These are phyloP conservation scores for Setaria italica DNA, from an alignment of 202 grass and related monocot genomes.

Conservation along the genomic window DNA sequence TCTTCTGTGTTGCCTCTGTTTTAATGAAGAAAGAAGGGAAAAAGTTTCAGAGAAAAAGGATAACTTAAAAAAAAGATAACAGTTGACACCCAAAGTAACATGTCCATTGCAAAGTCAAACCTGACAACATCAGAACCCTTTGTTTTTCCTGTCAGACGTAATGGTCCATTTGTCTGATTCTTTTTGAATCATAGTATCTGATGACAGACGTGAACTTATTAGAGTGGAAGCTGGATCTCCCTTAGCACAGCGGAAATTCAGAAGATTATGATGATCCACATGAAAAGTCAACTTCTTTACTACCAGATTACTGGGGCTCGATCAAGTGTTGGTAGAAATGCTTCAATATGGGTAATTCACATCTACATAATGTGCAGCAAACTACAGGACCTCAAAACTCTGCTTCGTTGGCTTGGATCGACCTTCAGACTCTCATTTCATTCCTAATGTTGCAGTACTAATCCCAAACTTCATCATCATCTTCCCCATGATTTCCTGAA, in stretches of 20 bases:
- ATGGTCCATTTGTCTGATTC: background rate
- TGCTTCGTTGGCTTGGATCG: background rate
- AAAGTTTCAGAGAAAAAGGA: background rate
- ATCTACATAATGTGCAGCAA: background rate
- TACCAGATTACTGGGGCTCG: background rate
- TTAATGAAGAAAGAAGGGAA: background rate
- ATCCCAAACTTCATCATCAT: slow-evolving; percentile 76
- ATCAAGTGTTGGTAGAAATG: background rate
- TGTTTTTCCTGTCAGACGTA: background rate
- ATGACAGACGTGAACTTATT: background rate
- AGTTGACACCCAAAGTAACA: background rate
- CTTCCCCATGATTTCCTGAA: slow-evolving; percentile 64
- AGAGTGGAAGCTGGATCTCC: no score
- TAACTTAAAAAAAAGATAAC: background rate
- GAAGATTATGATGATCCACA: background rate
- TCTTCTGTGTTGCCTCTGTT: background rate
- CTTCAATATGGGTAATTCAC: background rate
- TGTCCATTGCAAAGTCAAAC: background rate
- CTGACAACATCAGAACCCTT: no score
- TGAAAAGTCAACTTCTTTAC: background rate
- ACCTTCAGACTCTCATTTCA: slow-evolving; percentile 32
- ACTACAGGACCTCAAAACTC: background rate
- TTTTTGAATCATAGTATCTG: background rate
- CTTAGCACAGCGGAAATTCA: background rate
- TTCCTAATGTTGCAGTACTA: slow-evolving; percentile 59